phyloP scores from a whole-genome alignment of 2,329 filamentous ascomycete species.

The Chrysosporium keratinophilum region DNA sequence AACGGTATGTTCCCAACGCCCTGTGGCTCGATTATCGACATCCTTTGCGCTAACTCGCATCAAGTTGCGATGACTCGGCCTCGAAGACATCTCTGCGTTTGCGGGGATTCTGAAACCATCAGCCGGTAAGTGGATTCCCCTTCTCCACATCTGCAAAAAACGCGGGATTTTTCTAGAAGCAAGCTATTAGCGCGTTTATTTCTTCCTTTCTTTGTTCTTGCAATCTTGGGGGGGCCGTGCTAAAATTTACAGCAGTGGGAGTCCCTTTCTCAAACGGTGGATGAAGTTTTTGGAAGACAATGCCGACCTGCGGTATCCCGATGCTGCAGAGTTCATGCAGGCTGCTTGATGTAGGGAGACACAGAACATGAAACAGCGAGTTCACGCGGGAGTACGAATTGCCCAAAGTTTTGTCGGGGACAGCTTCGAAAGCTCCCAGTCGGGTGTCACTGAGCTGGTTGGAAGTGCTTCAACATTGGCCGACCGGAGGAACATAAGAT shows the following conservation, averaged over 20 bases:
- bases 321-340: slow-evolving; percentile 37
- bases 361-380: background rate
- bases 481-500: no score
- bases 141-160: background rate
- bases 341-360: background rate
- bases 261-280: slow-evolving; percentile 76
- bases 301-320: slow-evolving; percentile 81
- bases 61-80: slow-evolving; percentile 93
- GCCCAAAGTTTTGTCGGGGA: no score
- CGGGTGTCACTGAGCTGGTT: no score
- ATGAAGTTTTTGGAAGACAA: slow-evolving; percentile 85
- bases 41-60: background rate
- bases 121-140: slow-evolving; percentile 54
- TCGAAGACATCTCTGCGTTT: slow-evolving; percentile 76
- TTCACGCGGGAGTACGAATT: no score
- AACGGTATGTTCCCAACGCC: slow-evolving; percentile 58
- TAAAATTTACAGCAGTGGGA: slow-evolving; percentile 49
- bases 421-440: no score
- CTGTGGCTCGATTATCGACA: background rate
- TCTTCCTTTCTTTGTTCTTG: background rate
- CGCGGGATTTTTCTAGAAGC: background rate
- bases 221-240: background rate
- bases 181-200: background rate
- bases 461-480: no score
- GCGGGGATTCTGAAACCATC: slow-evolving; percentile 91